Percentiles rank a stretch among this genome's conserved stretches.
Evolutionary conservation across 2,329 filamentous ascomycete genomes (phyloP).

Genomic region (Trichoderma sp.): DNA sequence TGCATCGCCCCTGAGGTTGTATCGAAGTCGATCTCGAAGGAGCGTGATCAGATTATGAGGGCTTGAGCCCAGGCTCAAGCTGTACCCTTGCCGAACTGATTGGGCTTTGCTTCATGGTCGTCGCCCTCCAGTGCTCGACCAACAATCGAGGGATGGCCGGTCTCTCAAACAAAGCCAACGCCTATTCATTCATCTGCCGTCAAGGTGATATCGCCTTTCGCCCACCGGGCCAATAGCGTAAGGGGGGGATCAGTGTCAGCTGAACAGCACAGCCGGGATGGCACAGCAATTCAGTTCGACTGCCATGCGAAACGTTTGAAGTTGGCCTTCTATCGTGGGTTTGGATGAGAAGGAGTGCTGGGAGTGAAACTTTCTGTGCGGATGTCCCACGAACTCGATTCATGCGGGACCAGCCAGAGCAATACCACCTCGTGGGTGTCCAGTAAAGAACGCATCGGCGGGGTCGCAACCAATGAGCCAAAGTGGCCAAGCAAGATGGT

Average conservation of each 20-base stretch:
- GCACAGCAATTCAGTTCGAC: not conserved
- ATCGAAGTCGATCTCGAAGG: not conserved
- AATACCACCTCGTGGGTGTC: not conserved
- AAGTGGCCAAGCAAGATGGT: not conserved
- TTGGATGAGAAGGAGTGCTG: not conserved
- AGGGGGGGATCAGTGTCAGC: not conserved
- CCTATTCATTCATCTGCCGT: not conserved
- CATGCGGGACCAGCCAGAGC: not conserved
- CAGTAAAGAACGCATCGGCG: not conserved
- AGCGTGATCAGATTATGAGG: not conserved
- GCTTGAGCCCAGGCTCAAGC: not conserved
- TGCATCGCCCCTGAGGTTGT: not conserved
- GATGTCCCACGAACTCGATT: too few relatives aligned
- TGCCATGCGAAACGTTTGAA: not conserved
- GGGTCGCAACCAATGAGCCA: not conserved
- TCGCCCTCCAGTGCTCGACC: too few relatives aligned
- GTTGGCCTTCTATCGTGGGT: not conserved
- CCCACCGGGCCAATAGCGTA: constrained; percentile 9
- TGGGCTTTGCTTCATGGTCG: not conserved
- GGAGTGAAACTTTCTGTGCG: not conserved
- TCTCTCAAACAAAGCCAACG: not conserved
- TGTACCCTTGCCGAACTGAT: not conserved
- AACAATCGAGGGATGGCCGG: not conserved
- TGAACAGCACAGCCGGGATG: not conserved
- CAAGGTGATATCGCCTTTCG: constrained; percentile 4